phyloP scores from a whole-genome alignment of 345 rosid species.

The Euclidium syriacum region DNA sequence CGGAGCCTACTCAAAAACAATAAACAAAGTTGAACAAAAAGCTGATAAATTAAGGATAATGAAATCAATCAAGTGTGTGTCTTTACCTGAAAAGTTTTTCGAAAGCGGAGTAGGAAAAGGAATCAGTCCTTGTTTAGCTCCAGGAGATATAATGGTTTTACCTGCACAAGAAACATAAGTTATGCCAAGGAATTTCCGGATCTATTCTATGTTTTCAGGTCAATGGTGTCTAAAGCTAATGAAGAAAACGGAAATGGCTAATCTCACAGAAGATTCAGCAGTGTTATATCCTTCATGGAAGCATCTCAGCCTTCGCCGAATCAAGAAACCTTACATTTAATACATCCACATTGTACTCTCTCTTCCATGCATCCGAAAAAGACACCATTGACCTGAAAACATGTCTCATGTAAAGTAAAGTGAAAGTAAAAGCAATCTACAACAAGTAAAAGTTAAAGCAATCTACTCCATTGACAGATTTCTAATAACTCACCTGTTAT shows the following conservation, averaged over 20 bases:
- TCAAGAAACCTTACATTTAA: no score
- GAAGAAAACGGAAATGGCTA: no score
- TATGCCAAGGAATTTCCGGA: not conserved
- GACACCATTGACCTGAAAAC: no score
- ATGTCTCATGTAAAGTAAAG: conserved; percentile 98
- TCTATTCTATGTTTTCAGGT: not conserved
- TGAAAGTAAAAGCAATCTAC: conserved; percentile 94
- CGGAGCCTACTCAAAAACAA: conserved; percentile 44
- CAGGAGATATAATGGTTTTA: conserved; percentile 66
- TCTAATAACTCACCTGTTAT: conserved; percentile 64
- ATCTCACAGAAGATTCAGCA: no score
- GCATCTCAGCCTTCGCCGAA: no score
- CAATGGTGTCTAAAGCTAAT: no score
- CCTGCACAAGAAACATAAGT: conserved; percentile 35
- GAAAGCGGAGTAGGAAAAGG: conserved; percentile 77
- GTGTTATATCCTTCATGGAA: no score
- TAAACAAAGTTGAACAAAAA: not conserved
- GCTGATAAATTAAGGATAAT: no score
- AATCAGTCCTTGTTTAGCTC: conserved; percentile 61
- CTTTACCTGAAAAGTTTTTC: conserved; percentile 54
- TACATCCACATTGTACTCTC: no score
- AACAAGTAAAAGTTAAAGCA: not conserved
- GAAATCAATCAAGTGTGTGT: not conserved
- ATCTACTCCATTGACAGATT: not conserved
- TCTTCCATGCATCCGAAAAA: no score